phyloP scores from a whole-genome alignment of 2,329 filamentous ascomycete species.

The Colletotrichum gigasporum region DNA sequence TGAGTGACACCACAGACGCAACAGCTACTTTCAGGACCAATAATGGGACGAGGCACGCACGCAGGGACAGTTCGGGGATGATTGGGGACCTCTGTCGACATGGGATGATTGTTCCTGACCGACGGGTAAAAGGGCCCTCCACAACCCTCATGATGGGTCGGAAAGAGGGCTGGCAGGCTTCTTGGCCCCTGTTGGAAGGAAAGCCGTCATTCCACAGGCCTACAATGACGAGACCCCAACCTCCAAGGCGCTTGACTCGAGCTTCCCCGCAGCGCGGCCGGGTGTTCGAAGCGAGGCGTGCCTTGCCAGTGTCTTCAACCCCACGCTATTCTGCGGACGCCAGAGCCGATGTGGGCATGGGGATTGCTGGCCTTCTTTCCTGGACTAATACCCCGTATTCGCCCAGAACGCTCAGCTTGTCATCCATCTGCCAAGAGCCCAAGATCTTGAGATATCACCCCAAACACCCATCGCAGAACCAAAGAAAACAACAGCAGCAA shows the following conservation, averaged over 20 bases:
- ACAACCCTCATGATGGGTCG: background rate
- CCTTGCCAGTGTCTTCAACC: background rate
- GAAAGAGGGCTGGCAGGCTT: background rate
- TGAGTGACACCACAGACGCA: constrained; percentile 8
- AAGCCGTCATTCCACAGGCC: constrained; percentile 6
- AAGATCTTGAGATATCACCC: background rate
- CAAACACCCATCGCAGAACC: no score
- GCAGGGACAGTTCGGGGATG: constrained; percentile 2
- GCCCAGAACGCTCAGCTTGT: no score
- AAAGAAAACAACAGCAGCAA: background rate
- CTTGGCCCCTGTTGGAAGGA: constrained; percentile 7
- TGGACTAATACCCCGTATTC: no score
- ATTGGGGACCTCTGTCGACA: background rate
- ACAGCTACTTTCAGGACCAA: background rate
- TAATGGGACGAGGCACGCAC: background rate
- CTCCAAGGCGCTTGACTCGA: constrained; percentile 1
- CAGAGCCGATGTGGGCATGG: no score
- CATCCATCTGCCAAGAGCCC: no score
- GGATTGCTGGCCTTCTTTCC: no score
- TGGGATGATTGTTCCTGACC: constrained; percentile 9
- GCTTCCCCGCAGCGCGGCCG: constrained; percentile 20
- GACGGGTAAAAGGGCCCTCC: constrained; percentile 23
- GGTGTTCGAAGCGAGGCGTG: constrained; percentile 1
- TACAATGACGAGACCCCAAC: background rate
- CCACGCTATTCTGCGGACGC: no score